Base-by-base conservation (phyloP, 129 eudicot genomes). In the Silybum marianum region DNA sequence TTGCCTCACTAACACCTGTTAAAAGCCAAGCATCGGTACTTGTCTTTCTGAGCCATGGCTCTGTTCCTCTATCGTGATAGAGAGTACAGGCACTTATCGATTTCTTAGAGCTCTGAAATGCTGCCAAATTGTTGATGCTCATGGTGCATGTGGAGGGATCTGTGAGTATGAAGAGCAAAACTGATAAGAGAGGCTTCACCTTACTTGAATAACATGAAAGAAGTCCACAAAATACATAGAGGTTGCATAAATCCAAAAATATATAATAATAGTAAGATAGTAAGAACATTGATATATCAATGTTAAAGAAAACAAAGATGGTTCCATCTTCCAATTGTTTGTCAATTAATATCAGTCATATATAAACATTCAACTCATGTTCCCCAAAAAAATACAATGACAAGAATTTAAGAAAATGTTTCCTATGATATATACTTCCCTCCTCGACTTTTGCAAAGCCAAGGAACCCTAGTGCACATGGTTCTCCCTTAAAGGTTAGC, bases 11-110 rank as follows among this genome's bases (percentile, higher is more conserved):
- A 42, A 90, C 83, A 39, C 99, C 99, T 79, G 97, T 88, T 72
- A 95, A 88, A 75, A 96, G 98, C 99, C 99, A 96, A 25, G 99
- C 99, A 87, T 96, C 99, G 28, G 93, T 91, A 86, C 98, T 93
- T 22, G 99, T 89, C 83, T 83, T 93, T 36, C 97, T 85, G 74
- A 96, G 95, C 98, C 98, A 96, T 73, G 99, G 97, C 73, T 91
- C 98, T 26, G 99, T 90, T 25, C 98, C 99, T 89, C 79, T 93
- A 86, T 96, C 99, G 48, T 93, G 91, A 84, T 96, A 96, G 71
- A 96, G 93, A 38, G 99, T 87, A 71, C 98, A 96, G 25, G 98
- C 91, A 36, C 91, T 83, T 73, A 93, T 88, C 66, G 82, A 62
- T 80, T 91, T 93, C 83, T 87, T 87, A 12, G 97, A 89, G 82